Percentiles rank a stretch among this genome's conserved stretches.
Conservation (phyloP, 352 stramenopile genomes). For the Globisporangium nodosum region DNA sequence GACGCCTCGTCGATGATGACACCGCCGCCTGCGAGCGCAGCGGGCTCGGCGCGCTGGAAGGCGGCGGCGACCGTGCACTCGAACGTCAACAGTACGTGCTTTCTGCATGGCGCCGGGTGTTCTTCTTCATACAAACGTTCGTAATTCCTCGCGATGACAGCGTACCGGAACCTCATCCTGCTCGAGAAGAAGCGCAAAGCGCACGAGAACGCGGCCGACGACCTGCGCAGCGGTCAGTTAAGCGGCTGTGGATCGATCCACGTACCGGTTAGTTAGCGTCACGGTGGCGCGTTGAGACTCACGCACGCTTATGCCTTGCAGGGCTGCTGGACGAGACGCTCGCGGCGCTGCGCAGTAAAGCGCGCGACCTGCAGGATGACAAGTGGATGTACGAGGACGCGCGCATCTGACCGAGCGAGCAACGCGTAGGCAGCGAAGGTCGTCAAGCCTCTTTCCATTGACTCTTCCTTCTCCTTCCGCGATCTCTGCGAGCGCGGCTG, state of each 20-base stretch:
- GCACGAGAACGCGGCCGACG: constrained; percentile 32
- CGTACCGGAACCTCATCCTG: constrained; percentile 38
- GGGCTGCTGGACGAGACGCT: constrained; percentile 56
- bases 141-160: constrained; percentile 6
- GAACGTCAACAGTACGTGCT: constrained; percentile 20
- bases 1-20: background rate
- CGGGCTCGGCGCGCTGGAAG: constrained; percentile 9
- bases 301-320: constrained; percentile 9
- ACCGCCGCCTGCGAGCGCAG: background rate
- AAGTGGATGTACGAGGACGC: constrained; percentile 76
- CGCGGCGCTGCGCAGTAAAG: constrained; percentile 39
- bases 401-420: constrained; percentile 24
- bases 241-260: constrained; percentile 1
- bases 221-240: constrained; percentile 23
- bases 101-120: background rate
- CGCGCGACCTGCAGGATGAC: constrained; percentile 54
- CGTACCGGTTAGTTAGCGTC: constrained; percentile 11
- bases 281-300: background rate
- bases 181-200: constrained; percentile 50
- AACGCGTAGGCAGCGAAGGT: background rate
- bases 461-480: background rate
- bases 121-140: background rate
- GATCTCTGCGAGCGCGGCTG: background rate
- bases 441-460: background rate
- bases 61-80: constrained; percentile 11